Evolutionary conservation across 2,329 filamentous ascomycete genomes (phyloP), one percentile per base, ranked within the genome.

Genomic region (Anthostomella pinea): DNA sequence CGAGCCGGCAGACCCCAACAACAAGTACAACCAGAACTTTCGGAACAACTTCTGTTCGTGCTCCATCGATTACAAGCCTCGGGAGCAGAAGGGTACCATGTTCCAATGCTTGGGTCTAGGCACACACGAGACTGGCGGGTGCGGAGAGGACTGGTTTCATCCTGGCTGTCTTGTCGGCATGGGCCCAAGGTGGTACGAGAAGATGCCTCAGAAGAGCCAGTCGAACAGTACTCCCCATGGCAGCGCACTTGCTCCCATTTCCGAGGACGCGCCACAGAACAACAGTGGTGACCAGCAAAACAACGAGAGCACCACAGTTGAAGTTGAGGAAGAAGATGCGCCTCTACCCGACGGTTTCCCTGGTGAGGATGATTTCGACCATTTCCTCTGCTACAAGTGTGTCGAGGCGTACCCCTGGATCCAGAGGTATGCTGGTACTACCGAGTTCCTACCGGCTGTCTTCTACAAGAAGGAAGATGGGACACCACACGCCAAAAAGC

Each of bases 141-240:
- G 91, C 63, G 91, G 91, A 9, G 91, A 97, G 66, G 91, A 97
- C 58, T 97, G 91, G 91, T 97, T 88, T 75, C 91, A 97, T 66
- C 88, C 91, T 1, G 89, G 93, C 45, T 97, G 91, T 58, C 68
- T 97, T 6, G 79, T 95, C 31, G 90, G 90, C 5, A 67, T 94
- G 50, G 81, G 83, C 1, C 77, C 87, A 8, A 75, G 80, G 41
- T 90, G 85, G 80, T 80, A 72, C 46, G 80, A 83, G 56, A 72
- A 66, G 54, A 68, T 63, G 62, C 57, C 40, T 6, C 65, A 66
- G 29, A 65, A 64, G 32, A 23, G 26, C 39, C 49, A n/a, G n/a
- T n/a, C 8, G 39, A 43, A 39, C 14, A 47, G 43, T 20, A 21
- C 14, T 23, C n/a, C 40, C 3, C 30, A 17, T 6, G 49, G 55